Evolutionary conservation across 768 basidiomycete genomes (phyloP).

Genomic region (Leccinum aurantiacum): DNA sequence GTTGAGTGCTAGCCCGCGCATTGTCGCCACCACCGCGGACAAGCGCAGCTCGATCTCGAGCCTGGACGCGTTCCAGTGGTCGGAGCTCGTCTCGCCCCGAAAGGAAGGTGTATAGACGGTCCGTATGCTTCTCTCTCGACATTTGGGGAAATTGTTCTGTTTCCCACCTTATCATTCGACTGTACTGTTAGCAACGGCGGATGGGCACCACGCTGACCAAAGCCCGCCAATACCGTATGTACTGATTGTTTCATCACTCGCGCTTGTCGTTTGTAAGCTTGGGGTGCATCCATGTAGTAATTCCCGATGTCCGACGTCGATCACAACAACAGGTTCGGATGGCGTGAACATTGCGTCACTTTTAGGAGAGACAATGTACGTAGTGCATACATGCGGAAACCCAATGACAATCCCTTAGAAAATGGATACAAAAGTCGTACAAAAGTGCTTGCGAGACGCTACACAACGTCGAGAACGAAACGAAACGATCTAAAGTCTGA

Average conservation of each 20-base stretch:
- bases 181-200: conserved; percentile 8
- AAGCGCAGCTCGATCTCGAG: conserved; percentile 33
- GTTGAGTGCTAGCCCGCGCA: conserved; percentile 33
- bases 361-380: conserved; percentile 4
- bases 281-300: background rate
- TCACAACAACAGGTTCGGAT: background rate
- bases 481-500: conserved; percentile 26
- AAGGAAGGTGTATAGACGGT: conserved; percentile 25
- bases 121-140: background rate
- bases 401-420: conserved; percentile 9
- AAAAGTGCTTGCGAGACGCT: conserved; percentile 19
- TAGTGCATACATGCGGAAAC: conserved; percentile 20
- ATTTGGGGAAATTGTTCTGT: background rate
- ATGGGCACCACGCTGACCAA: background rate
- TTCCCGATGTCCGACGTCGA: background rate
- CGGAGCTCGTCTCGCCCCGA: conserved; percentile 32
- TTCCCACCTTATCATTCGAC: conserved; percentile 1
- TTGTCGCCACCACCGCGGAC: conserved; percentile 31
- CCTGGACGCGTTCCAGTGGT: conserved; percentile 35
- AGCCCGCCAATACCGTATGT: conserved; percentile 5
- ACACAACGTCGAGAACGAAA: conserved; percentile 14
- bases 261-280: conserved; percentile 7
- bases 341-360: background rate
- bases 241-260: conserved; percentile 1
- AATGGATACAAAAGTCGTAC: conserved; percentile 19